These are phyloP conservation scores for Clarkia xantiana DNA, from an alignment of 345 rosid species.

Conservation along the genomic window DNA sequence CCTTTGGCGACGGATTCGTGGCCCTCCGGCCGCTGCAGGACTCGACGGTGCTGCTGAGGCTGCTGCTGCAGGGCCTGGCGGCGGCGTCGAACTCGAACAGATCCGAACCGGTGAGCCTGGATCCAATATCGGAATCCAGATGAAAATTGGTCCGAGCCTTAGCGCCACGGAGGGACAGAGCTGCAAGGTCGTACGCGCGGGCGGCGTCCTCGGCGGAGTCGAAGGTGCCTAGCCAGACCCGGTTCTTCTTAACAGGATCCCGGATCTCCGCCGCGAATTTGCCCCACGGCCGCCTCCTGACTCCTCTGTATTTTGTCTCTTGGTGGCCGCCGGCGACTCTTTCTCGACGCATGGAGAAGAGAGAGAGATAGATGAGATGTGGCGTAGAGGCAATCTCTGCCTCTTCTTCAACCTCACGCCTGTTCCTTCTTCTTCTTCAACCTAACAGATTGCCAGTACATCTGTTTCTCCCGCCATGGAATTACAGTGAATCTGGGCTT, in stretches of 20 bases:
- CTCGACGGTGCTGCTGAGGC: constrained; percentile 28
- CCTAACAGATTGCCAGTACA: neutral
- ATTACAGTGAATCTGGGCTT: neutral
- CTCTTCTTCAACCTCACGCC: neutral
- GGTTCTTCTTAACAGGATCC: constrained; percentile 22
- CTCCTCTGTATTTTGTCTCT: constrained; percentile 19
- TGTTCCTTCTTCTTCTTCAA: neutral
- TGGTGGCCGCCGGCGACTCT: constrained; percentile 1
- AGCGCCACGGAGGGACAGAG: constrained; percentile 17
- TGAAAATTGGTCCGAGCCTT: constrained; percentile 24
- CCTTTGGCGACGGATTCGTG: neutral
- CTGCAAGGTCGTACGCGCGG: constrained; percentile 26
- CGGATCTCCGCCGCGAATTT: constrained; percentile 30
- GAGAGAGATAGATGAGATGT: neutral
- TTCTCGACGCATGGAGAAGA: constrained; percentile 6
- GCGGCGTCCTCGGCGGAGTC: constrained; percentile 25
- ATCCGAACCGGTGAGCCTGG: constrained; percentile 1
- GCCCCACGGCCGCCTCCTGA: constrained; percentile 28
- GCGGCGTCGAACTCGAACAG: constrained; percentile 3
- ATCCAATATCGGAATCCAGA: neutral
- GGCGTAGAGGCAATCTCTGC: neutral
- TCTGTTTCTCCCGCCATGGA: neutral
- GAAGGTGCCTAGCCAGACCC: constrained; percentile 27
- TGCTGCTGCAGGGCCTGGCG: constrained; percentile 12
- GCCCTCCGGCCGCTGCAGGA: constrained; percentile 14